Percentiles rank a stretch among this genome's conserved stretches.
These are phyloP conservation scores for Pistacia atlantica DNA, from an alignment of 345 rosid species.

Conservation along the genomic window DNA sequence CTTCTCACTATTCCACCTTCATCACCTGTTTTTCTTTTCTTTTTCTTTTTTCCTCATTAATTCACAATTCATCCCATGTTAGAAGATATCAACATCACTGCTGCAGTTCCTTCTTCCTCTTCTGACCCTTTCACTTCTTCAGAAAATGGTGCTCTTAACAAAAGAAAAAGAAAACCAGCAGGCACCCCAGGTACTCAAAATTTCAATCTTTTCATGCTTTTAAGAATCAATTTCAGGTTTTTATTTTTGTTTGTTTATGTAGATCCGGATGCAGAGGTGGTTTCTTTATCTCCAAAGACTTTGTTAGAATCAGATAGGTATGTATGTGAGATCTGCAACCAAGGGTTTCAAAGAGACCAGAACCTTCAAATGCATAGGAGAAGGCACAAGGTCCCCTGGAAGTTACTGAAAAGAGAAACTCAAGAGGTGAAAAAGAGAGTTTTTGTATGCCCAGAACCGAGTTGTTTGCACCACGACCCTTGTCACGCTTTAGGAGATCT, in stretches of 20 bases:
- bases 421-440: conserved; percentile 73
- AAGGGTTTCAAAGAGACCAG: conserved; percentile 90
- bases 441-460: conserved; percentile 77
- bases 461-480: conserved; percentile 83
- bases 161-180: conserved; percentile 83
- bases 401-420: conserved; percentile 72
- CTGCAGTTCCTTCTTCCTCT: conserved; percentile 45
- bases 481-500: conserved; percentile 88
- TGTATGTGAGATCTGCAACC: conserved; percentile 89
- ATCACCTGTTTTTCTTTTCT: conserved; percentile 24
- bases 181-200: conserved; percentile 72
- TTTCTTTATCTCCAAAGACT: conserved; percentile 72
- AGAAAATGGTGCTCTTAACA: conserved; percentile 60
- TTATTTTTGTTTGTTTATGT: neutral
- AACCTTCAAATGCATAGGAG: conserved; percentile 89
- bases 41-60: conserved; percentile 7
- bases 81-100: conserved; percentile 36
- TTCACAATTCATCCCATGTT: conserved; percentile 30
- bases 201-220: neutral
- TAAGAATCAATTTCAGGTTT: neutral
- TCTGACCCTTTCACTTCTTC: conserved; percentile 51
- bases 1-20: conserved; percentile 43
- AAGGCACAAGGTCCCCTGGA: conserved; percentile 89
- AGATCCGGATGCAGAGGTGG: conserved; percentile 96
- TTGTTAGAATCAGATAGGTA: conserved; percentile 78